Evolutionary conservation across 805 yeast species (phyloP).

Genomic region (Suhomyces vadensis): DNA sequence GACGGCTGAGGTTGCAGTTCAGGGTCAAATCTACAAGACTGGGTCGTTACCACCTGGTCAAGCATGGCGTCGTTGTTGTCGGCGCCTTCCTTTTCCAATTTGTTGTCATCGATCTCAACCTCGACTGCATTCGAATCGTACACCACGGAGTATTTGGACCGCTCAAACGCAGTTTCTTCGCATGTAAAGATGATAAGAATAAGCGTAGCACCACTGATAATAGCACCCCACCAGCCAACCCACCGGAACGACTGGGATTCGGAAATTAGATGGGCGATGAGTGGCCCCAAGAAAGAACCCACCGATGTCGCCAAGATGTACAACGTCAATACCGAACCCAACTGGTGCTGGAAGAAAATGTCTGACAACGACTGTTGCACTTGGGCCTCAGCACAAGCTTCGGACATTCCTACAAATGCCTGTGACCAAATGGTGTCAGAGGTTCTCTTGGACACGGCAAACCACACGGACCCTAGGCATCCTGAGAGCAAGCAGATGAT

Average conservation of each 20-base stretch:
- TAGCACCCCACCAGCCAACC: constrained; percentile 51
- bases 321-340: constrained; percentile 51
- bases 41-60: not conserved
- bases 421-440: constrained; percentile 50
- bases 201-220: constrained; percentile 46
- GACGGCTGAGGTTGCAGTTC: constrained; percentile 8
- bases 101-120: constrained; percentile 7
- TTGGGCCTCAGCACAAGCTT: constrained; percentile 46
- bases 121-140: constrained; percentile 9
- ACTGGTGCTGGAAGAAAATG: constrained; percentile 43
- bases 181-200: constrained; percentile 43
- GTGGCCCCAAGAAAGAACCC: constrained; percentile 58
- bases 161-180: constrained; percentile 57
- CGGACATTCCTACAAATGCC: constrained; percentile 42
- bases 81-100: constrained; percentile 3
- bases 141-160: constrained; percentile 23
- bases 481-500: constrained; percentile 43
- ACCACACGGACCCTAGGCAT: constrained; percentile 47
- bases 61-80: not conserved
- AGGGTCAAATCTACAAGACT: not conserved
- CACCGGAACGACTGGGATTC: constrained; percentile 53
- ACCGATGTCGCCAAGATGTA: constrained; percentile 56
- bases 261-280: constrained; percentile 58
- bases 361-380: constrained; percentile 40
- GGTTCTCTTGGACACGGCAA: constrained; percentile 34